Evolutionary conservation across 164 flowering plant species (phyloP).

Genomic region (Stephania japonica): DNA sequence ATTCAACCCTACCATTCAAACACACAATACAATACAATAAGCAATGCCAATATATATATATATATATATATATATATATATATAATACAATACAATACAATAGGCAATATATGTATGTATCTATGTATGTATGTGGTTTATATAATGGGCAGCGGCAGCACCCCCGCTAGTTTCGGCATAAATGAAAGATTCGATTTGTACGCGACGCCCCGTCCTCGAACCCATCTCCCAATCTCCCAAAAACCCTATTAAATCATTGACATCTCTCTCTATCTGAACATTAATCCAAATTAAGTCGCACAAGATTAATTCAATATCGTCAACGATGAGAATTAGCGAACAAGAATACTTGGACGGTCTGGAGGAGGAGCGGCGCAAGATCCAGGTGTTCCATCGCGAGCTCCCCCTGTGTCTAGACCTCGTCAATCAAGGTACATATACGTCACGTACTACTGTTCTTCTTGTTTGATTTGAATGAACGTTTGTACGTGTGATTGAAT

Average conservation of each 20-base stretch:
- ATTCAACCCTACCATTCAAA: slow-evolving; percentile 2
- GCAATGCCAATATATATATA: no score
- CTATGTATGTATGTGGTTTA: no score
- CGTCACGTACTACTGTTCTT: not conserved
- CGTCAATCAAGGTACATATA: slow-evolving; percentile 63
- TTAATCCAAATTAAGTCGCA: not conserved
- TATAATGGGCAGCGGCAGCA: no score
- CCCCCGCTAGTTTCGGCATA: not conserved
- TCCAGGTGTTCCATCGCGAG: slow-evolving; percentile 69
- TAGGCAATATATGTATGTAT: no score
- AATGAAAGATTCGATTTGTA: slow-evolving; percentile 48
- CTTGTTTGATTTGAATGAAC: not conserved
- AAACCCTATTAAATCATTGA: no score
- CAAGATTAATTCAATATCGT: no score
- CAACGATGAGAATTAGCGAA: not conserved
- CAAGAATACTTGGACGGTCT: slow-evolving; percentile 49
- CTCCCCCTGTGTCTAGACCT: slow-evolving; percentile 77
- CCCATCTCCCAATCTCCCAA: slow-evolving; percentile 1
- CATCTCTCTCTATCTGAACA: not conserved
- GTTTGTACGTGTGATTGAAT: not conserved
- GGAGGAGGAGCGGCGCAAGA: slow-evolving; percentile 57
- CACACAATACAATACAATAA: not conserved
- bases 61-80: no score
- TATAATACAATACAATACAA: not conserved
- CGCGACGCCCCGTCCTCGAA: slow-evolving; percentile 90